Evolutionary conservation across 2,329 filamentous ascomycete species (phyloP), one percentile per base, ranked within the genome.

Genomic region (Aschersonia sp.): DNA sequence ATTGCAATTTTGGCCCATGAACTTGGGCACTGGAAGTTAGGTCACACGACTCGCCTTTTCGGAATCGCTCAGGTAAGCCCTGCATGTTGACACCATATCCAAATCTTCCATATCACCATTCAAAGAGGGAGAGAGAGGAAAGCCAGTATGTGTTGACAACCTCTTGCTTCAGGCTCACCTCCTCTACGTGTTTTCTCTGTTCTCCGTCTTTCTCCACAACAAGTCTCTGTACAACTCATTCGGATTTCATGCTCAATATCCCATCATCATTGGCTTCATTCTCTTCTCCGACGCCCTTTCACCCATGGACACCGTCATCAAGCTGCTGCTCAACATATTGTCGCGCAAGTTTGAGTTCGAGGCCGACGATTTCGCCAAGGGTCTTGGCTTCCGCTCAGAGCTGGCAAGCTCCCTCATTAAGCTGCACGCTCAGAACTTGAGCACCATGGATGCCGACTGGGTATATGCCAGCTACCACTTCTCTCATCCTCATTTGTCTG

Each of bases 401-500:
- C 81, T 98, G 47, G 88, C 89, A 43, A 75, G 80, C 53, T 92
- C 88, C 29, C 78, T 98, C 53, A 89, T 98, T 70, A 96, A 96
- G 73, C 84, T 98, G 47, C 94, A 98, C 69, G 88, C 96, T 60
- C 89, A 97, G 72, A 98, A 98, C 63, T 75, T 98, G 56, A 94
- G 88, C 67, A 94, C 87, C 52, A 97, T 98, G 91, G 92, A 98
- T 59, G 92, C 92, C 31, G 94, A 98, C 68, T 94, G 86, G 85
- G 81, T 96, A 77, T 98, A 94, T 67, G 92, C 92, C 47, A 94
- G 84, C 68, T 98, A 97, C 74, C 89, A 98, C 71, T 96, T 94
- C 75, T 96, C 91, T 30, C 92, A 98, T 68, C 92, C 92, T 1
- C 96, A 97, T 55, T 73, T 98, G 55, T 85, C 89, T 1, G 94